Evolutionary conservation across 2,329 filamentous ascomycete species (phyloP), one percentile per base, ranked within the genome.

Genomic region (Penicillium brasilianum): DNA sequence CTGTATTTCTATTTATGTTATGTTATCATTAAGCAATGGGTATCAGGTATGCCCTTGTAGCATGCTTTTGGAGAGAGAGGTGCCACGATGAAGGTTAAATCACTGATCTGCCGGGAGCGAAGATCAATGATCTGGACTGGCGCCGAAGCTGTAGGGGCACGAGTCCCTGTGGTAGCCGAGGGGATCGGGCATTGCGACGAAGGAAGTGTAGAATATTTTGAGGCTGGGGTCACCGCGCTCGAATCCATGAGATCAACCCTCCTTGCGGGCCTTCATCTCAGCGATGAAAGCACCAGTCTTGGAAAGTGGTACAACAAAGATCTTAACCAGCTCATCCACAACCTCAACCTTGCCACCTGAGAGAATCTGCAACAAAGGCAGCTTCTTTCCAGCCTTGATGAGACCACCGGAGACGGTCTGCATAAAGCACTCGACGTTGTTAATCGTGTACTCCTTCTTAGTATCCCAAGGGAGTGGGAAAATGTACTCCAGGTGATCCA

Each of bases 381-480:
- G 84, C 73, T 94, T 95, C 84, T 91, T 93, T 51, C 95, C 94
- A 22, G 93, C 88, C 80, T 96, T 97, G 71, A 97, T 87, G 70
- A 99, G 76, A 0, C 93, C 93, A 0, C 93, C 93, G 0, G 83
- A 81, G 4, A 79, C 78, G 0, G 93, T 98, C 81, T 97, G 93
- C 82, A 96, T 90, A 76, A 92, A 98, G 71, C 92, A 95, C 68
- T 97, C 93, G 4, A 97, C 91, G 0, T 78, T 81, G 0, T 82
- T 81, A 1, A 83, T 69, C 0, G 80, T 85, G 76, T 97, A 97
- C 70, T 87, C 87, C 1, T 83, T 78, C 62, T 84, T 80, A 16
- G 76, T 72, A 70, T 98, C 95, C 95, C 95, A 99, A 13, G 93
- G 92, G 70, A 93, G 77, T 2, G 93, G 94, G 60, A 99, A 86